These are phyloP conservation scores for Phytophthora constricta DNA, from an alignment of 352 stramenopile genomes.

Conservation along the genomic window DNA sequence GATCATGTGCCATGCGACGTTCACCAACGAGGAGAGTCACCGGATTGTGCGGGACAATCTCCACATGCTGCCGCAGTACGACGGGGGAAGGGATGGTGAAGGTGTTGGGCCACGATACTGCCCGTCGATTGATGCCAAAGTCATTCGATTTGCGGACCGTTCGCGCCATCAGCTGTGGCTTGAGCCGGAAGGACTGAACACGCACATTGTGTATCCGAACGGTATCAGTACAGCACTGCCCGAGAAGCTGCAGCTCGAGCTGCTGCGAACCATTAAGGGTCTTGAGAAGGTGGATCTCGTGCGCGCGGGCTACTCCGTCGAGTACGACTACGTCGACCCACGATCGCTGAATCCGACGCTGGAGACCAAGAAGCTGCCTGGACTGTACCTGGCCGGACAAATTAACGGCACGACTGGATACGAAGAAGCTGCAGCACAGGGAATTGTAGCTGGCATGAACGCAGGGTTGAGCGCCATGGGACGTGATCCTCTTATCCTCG, in stretches of 20 bases:
- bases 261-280: constrained; percentile 96
- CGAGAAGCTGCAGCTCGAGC: constrained; percentile 94
- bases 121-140: constrained; percentile 98
- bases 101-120: constrained; percentile 93
- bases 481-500: constrained; percentile 90
- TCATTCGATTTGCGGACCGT: constrained; percentile 80
- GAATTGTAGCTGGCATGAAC: constrained; percentile 97
- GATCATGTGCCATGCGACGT: constrained; percentile 95
- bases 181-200: constrained; percentile 97
- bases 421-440: constrained; percentile 98
- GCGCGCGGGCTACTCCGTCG: constrained; percentile 98
- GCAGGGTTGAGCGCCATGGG: constrained; percentile 84
- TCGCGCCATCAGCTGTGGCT: constrained; percentile 94
- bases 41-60: constrained; percentile 94
- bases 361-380: constrained; percentile 93
- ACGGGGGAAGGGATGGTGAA: constrained; percentile 72
- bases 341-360: constrained; percentile 93
- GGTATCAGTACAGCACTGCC: constrained; percentile 94
- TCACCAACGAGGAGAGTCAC: constrained; percentile 97
- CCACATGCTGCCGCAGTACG: constrained; percentile 94
- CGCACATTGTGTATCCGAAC: constrained; percentile 98
- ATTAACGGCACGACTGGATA: constrained; percentile 99
- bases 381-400: constrained; percentile 97
- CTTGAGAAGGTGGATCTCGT: constrained; percentile 96
- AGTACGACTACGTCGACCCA: constrained; percentile 99